phyloP scores from a whole-genome alignment of 257 asterid genomes.

The Petunia axillaris region DNA sequence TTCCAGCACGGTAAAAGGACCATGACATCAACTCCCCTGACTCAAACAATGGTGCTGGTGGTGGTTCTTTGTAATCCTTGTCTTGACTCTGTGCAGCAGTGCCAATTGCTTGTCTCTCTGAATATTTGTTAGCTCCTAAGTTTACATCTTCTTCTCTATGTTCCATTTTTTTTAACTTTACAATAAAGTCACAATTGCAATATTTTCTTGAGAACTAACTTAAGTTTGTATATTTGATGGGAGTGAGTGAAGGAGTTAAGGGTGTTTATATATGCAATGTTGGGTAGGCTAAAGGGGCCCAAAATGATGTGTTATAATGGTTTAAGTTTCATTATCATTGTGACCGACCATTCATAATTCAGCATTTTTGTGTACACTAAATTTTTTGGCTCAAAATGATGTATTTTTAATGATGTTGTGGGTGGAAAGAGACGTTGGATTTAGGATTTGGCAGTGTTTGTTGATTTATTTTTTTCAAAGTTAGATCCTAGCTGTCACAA shows the following conservation, averaged over 20 bases:
- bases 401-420: too few relatives aligned
- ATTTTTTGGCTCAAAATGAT: too few relatives aligned
- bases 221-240: constrained; percentile 25
- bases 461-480: neutral
- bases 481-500: constrained; percentile 3
- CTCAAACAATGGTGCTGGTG: constrained; percentile 67
- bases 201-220: neutral
- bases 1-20: constrained; percentile 71
- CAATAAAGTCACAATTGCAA: neutral
- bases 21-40: constrained; percentile 59
- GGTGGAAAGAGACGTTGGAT: constrained; percentile 12
- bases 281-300: constrained; percentile 28
- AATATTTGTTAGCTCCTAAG: constrained; percentile 60
- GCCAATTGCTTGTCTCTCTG: constrained; percentile 67
- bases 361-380: neutral
- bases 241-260: constrained; percentile 19
- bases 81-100: constrained; percentile 67
- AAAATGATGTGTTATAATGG: constrained; percentile 37
- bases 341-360: constrained; percentile 54
- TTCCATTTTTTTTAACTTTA: constrained; percentile 41
- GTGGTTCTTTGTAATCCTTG: constrained; percentile 73
- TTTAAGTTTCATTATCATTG: constrained; percentile 40
- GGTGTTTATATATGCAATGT: constrained; percentile 31
- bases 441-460: neutral
- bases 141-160: constrained; percentile 63